Percentiles rank a stretch among this genome's conserved stretches.
Conservation (phyloP, 1,284 basidiomycete species). For the Ceratobasidium sp. region DNA sequence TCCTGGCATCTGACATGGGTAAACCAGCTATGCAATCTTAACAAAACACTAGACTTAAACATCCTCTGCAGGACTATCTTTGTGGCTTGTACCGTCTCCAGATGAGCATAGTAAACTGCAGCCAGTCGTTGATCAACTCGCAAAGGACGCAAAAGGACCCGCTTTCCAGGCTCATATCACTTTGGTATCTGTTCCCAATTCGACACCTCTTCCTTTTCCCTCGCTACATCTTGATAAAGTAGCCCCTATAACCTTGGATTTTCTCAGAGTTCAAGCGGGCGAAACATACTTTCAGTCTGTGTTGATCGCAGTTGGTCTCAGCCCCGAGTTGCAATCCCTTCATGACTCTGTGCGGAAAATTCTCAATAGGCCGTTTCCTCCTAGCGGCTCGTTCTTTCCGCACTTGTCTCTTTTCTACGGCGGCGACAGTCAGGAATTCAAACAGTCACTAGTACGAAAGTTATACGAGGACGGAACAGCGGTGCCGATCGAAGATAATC, state of each 20-base stretch:
- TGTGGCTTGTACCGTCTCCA: conserved; percentile 26
- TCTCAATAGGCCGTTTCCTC: not conserved
- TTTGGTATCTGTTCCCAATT: conserved; percentile 29
- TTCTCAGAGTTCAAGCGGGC: conserved; percentile 34
- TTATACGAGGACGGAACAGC: conserved; percentile 36
- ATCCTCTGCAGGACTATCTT: conserved; percentile 6
- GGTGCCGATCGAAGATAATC: not conserved
- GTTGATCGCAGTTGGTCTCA: conserved; percentile 39
- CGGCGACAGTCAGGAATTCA: conserved; percentile 35
- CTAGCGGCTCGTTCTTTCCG: conserved; percentile 37
- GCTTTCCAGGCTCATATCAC: conserved; percentile 33
- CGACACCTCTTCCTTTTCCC: conserved; percentile 34
- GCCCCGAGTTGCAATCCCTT: conserved; percentile 9
- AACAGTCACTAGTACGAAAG: conserved; percentile 27
- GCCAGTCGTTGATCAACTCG: conserved; percentile 23
- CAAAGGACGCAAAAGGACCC: conserved; percentile 29
- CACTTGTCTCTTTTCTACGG: conserved; percentile 45
- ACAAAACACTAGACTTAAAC: not conserved
- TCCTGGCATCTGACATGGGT: conserved; percentile 26
- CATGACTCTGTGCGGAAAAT: conserved; percentile 3
- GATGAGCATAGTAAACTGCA: conserved; percentile 7
- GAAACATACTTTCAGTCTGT: conserved; percentile 44
- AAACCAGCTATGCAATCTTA: not conserved
- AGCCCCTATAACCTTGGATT: conserved; percentile 10
- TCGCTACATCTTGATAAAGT: conserved; percentile 24